Base-by-base conservation (phyloP, 306 rosid species). In the Ceratonia siliqua region DNA sequence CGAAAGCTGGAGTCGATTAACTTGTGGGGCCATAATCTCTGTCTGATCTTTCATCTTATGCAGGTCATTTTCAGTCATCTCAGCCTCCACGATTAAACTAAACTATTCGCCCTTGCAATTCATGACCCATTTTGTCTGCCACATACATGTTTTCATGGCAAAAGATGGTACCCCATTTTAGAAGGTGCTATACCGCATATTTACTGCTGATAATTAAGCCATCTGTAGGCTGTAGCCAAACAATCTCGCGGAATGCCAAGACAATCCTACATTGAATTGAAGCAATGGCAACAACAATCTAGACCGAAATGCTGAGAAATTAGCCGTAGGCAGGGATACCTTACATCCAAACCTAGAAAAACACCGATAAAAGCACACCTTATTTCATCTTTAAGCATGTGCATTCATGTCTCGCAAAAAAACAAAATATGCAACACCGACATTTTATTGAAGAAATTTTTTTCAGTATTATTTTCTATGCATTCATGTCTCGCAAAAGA, bases 101-200 rank as follows among this genome's bases (percentile, higher is more conserved):
- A 62, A 62, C 68, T 21, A 21, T 36, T 18, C 48, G 38, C 33
- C 79, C 78, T 70, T 45, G 39, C 76, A 78, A 70, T 80, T 79
- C 75, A 62, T 66, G 82, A 64, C 83, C 43, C 80, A 79, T 61
- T 67, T 68, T 67, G 75, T 79, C 87, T 74, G 85, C 82, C 88
- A 68, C 76, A 64, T 57, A 14, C 22, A 30, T 61, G 53, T 54
- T 81, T 56, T 68, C 70, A 76, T 36, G 39, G 66, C 36, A 62
- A 69, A 62, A 72, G 58, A 57, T 54, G 63, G 32, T 32, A 69
- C 55, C 66, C 62, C 38, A n/a, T 46, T 50, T 14, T 28, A 28
- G 39, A 57, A 28, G 63, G 8, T 57, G 63, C 63, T 57, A 5
- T 5, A 4, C 14, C 35, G 21, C 63, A 57, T 14, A 22, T 53